Evolutionary conservation across 2,329 filamentous ascomycete genomes (phyloP).

Genomic region (Curvularia sp.): DNA sequence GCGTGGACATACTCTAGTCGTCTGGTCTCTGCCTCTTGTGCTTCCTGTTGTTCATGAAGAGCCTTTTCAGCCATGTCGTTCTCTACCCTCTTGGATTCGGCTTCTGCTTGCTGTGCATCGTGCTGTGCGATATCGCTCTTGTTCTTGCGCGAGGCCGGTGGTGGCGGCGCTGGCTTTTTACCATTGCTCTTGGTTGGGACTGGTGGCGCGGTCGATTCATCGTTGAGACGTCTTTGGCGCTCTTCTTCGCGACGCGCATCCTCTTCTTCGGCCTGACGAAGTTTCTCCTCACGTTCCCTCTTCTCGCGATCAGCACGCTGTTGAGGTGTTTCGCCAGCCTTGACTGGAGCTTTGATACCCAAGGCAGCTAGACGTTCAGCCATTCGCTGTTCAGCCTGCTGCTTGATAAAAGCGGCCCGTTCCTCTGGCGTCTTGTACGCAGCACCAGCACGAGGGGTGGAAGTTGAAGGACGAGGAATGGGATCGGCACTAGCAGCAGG

Average conservation of each 20-base stretch:
- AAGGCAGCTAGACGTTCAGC: constrained; percentile 92
- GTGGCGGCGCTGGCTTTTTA: constrained; percentile 70
- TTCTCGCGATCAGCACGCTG: constrained; percentile 90
- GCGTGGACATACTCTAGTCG: constrained; percentile 78
- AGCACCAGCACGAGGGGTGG: constrained; percentile 65
- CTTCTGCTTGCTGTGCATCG: constrained; percentile 60
- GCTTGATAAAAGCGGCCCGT: constrained; percentile 92
- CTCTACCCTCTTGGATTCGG: constrained; percentile 67
- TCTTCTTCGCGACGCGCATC: constrained; percentile 88
- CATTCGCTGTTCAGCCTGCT: constrained; percentile 96
- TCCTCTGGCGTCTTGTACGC: constrained; percentile 92
- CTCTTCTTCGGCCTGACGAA: constrained; percentile 91
- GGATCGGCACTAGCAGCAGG: constrained; percentile 56
- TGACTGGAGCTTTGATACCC: constrained; percentile 83
- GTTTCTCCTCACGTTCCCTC: constrained; percentile 83
- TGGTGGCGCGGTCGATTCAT: constrained; percentile 73
- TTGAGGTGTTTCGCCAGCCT: constrained; percentile 78
- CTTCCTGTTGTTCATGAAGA: constrained; percentile 73
- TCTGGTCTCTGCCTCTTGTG: constrained; percentile 74
- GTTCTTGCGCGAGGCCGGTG: constrained; percentile 75
- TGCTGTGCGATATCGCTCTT: constrained; percentile 66
- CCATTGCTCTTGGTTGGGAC: constrained; percentile 52
- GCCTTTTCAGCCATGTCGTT: constrained; percentile 61
- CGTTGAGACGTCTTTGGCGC: constrained; percentile 80
- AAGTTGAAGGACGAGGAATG: constrained; percentile 63